Base-by-base conservation (phyloP, 2,329 filamentous ascomycete genomes). In the Dactylellina sp. region DNA sequence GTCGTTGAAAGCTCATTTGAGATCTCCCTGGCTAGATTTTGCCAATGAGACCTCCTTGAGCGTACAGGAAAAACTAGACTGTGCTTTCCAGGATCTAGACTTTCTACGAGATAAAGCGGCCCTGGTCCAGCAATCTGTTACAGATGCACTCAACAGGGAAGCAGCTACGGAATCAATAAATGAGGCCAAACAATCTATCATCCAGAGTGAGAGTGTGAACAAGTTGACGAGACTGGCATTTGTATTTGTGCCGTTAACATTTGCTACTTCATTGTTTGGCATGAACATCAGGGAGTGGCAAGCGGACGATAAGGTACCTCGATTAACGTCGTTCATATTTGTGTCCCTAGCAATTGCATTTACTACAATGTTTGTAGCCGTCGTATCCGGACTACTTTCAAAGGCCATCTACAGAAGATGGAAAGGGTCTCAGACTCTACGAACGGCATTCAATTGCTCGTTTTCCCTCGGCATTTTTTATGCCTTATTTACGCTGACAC, bases 201-300 rank as follows among this genome's bases (percentile, higher is more conserved):
- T 76, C 7, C 79, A 81, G 63, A 79, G 79, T 9, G 77, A 80
- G n/a, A 77, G 76, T 14, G 77, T 81, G 7, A 79, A 76, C 5
- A 80, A 80, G 55, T 75, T 84, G 1, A 84, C 83, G 0, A 79
- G 82, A 22, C 78, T 84, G 0, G 83, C 83, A 0, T 84, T 84
- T 59, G 79, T 84, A 53, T 84, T 83, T 49, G 80, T 84, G 4
- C 83, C 83, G 0, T 63, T 84, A 0, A 81, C 81, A 0, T 83
- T 84, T 47, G 79, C 82, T 28, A 80, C 82, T 0, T 80, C 80
- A 1, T 39, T 83, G 2, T 84, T 84, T 66, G 81, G 81, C 0
- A 84, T 84, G 83, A 81, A 84, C 39, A 79, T 84, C 7, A 55
- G 63, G 16, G 75, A 75, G 42, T 76, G 76, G 62, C 68, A 76